Conservation (phyloP, 106 monocot genomes). For the Ottelia alismoides region DNA sequence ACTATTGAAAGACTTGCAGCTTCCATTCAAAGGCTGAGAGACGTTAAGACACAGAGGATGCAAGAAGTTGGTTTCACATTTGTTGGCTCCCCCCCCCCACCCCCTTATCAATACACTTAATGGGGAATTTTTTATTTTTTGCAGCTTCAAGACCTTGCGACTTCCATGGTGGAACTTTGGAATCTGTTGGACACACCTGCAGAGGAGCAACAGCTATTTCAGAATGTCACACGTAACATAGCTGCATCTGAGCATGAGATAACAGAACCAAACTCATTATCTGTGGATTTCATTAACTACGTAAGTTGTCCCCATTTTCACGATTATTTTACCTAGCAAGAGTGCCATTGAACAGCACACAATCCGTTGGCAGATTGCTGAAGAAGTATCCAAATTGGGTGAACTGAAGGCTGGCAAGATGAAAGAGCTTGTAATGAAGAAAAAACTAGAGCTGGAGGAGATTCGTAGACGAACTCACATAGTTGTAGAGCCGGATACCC, state of each 20-base stretch:
- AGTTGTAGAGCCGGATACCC: constrained; percentile 14
- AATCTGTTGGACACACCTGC: constrained; percentile 69
- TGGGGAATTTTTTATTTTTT: neutral
- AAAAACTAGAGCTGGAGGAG: constrained; percentile 45
- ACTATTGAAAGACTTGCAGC: constrained; percentile 47
- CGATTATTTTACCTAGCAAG: neutral
- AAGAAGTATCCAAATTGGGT: constrained; percentile 47
- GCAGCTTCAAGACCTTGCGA: constrained; percentile 79
- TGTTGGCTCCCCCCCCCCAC: too few species aligned
- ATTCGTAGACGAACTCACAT: constrained; percentile 32
- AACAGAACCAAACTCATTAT: constrained; percentile 44
- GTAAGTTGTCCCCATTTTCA: constrained; percentile 14
- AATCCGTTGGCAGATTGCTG: constrained; percentile 29
- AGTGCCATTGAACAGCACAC: neutral
- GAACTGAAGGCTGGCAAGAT: constrained; percentile 51
- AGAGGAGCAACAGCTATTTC: constrained; percentile 65
- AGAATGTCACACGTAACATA: constrained; percentile 56
- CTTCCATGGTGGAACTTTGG: constrained; percentile 61
- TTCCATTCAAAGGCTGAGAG: constrained; percentile 36
- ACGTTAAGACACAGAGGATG: constrained; percentile 83
- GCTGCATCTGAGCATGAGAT: constrained; percentile 71
- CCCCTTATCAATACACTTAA: too few species aligned
- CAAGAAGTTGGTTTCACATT: constrained; percentile 21
- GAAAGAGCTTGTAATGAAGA: constrained; percentile 58
- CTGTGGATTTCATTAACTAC: constrained; percentile 34